Evolutionary conservation across 78 protist species (phyloP), one percentile per base, ranked within the genome.

Genomic region (Cavenderia fasciculata): DNA sequence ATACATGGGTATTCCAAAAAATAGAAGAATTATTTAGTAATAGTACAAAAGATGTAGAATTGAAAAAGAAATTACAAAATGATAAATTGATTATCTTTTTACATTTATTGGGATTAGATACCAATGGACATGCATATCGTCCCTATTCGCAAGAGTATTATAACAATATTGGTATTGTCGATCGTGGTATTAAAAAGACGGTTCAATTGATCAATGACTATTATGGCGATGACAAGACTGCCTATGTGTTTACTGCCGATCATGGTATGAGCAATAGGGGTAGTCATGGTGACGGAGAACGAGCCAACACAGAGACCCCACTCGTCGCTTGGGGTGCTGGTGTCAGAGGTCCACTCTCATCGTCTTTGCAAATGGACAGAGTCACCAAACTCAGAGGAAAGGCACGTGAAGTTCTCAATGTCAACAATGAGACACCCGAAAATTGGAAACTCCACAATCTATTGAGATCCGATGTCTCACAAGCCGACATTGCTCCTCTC

Each of bases 201-300:
- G 7, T 1, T 5, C 68, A n/a, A 2, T 6, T 38, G 25, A 29
- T 96, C 12, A 91, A 86, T 27, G 85, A 66, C n/a, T 87, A 63
- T 41, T 96, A 85, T 73, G 27, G 47, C 33, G 96, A 95, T 61
- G 77, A 27, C 18, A 52, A 46, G 12, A 96, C 98, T 12, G 89
- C 94, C 12, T 96, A 46, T 31, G 44, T 96, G 27, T 91, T 95
- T 54, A 95, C 97, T 0, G 94, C 96, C 8, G 98, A 97, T 43
- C 98, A 97, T 59, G 98, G 98, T 44, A 97, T 97, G 98, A 85
- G 86, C 29, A 79, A 94, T 86, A 62, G 86, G 31, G 94, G 94
- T 29, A 85, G 95, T 19, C 98, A 97, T 38, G 98, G 98, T 44
- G 96, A 91, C 47, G 98, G 98, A 34, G 94, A 93, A 14, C 85